phyloP scores from a whole-genome alignment of 2,329 filamentous ascomycete genomes.

The Eutypella sp. region DNA sequence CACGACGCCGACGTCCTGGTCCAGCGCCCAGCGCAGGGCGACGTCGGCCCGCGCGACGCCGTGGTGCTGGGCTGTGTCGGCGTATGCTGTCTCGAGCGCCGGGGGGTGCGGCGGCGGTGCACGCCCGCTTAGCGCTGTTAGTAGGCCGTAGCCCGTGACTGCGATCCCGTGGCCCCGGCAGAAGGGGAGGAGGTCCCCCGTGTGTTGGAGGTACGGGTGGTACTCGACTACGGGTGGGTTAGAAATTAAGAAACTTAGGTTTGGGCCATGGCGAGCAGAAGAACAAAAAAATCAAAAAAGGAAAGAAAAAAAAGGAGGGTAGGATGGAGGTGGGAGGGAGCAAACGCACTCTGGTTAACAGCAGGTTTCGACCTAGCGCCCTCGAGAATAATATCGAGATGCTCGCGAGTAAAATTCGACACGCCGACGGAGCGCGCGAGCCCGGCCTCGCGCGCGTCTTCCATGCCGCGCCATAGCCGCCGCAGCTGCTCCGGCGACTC shows the following conservation, averaged over 20 bases:
- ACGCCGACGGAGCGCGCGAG: slow-evolving; percentile 68
- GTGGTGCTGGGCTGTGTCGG: slow-evolving; percentile 51
- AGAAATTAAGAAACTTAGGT: no score
- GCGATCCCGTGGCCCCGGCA: slow-evolving; percentile 54
- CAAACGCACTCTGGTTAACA: slow-evolving; percentile 63
- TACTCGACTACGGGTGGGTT: slow-evolving; percentile 49
- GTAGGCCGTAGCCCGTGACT: slow-evolving; percentile 49
- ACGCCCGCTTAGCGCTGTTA: slow-evolving; percentile 43
- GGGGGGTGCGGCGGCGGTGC: slow-evolving; percentile 46
- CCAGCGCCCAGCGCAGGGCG: slow-evolving; percentile 55
- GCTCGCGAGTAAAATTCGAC: slow-evolving; percentile 61
- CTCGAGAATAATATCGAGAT: slow-evolving; percentile 52
- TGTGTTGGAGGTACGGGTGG: slow-evolving; percentile 71
- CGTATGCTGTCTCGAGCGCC: no score
- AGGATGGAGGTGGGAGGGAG: no score
- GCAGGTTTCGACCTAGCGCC: slow-evolving; percentile 59
- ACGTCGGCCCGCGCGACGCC: slow-evolving; percentile 51
- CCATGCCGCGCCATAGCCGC: slow-evolving; percentile 53
- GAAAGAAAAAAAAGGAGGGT: neutral
- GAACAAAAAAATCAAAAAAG: neutral
- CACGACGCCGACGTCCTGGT: slow-evolving; percentile 53
- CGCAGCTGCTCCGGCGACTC: slow-evolving; percentile 49
- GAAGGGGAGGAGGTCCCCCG: slow-evolving; percentile 52
- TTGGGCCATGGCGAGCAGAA: neutral
- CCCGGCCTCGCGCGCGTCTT: slow-evolving; percentile 62